phyloP scores from a whole-genome alignment of 202 grass and related monocot genomes.

The Bolboschoenoplectus hybrid region DNA sequence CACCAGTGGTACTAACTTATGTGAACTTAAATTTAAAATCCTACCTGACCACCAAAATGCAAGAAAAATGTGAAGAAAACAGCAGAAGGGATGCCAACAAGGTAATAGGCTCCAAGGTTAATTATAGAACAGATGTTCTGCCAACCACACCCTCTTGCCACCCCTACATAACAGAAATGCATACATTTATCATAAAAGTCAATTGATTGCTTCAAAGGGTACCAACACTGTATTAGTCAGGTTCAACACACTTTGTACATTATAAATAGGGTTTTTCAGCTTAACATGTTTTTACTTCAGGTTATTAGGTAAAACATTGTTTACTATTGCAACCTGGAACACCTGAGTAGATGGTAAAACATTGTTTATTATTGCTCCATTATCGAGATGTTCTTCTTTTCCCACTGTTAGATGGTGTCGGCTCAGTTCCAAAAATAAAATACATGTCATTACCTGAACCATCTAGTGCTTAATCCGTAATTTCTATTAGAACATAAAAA shows the following conservation, averaged over 20 bases:
- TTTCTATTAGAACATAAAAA: background rate
- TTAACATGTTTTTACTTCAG: background rate
- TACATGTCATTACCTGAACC: conserved; percentile 9
- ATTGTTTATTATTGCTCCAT: background rate
- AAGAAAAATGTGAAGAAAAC: conserved; percentile 76
- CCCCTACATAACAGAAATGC: conserved; percentile 49
- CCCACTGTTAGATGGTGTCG: background rate
- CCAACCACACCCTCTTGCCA: conserved; percentile 88
- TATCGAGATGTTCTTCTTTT: background rate
- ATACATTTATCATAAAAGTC: background rate
- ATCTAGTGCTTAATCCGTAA: background rate
- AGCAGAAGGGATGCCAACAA: conserved; percentile 72
- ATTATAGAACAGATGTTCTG: conserved; percentile 82
- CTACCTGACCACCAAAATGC: conserved; percentile 72
- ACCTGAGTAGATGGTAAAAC: background rate
- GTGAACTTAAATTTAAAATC: background rate
- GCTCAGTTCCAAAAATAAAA: background rate
- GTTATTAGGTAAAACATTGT: background rate
- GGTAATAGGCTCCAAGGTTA: conserved; percentile 85
- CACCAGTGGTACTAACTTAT: background rate
- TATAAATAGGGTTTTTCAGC: background rate
- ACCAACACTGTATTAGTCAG: conserved; percentile 4
- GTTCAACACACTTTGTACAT: background rate
- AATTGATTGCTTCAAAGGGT: background rate
- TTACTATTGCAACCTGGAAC: background rate